Conservation (phyloP, 805 yeast genomes). For the Blastobotrys mokoenaii region DNA sequence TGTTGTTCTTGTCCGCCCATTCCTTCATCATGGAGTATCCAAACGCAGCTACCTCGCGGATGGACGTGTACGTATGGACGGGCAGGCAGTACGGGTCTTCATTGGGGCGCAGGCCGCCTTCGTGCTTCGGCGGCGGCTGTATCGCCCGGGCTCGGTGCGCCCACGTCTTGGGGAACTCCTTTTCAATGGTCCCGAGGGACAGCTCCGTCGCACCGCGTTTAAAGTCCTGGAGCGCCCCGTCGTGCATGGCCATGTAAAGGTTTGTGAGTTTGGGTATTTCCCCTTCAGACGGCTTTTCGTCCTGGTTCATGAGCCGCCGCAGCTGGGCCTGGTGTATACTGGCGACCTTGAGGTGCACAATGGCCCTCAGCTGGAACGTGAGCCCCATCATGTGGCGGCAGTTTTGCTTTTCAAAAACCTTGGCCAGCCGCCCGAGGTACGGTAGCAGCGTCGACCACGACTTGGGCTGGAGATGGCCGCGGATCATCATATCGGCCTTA, state of each 20-base stretch:
- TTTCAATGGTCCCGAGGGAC: slow-evolving; percentile 14
- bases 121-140: slow-evolving; percentile 16
- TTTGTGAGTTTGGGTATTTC: slow-evolving; percentile 5
- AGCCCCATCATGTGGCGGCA: slow-evolving; percentile 23
- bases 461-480: slow-evolving; percentile 22
- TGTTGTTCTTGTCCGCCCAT: slow-evolving; percentile 28
- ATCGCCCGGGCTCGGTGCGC: slow-evolving; percentile 8
- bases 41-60: slow-evolving; percentile 35
- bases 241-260: slow-evolving; percentile 11
- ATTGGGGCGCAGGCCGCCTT: slow-evolving; percentile 27
- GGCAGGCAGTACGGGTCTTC: slow-evolving; percentile 30
- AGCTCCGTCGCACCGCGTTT: slow-evolving; percentile 21
- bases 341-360: slow-evolving; percentile 22
- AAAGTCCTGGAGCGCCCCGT: slow-evolving; percentile 22
- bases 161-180: slow-evolving; percentile 19
- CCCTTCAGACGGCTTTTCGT: slow-evolving; percentile 2
- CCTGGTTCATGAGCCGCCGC: not conserved
- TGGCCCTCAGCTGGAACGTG: slow-evolving; percentile 26
- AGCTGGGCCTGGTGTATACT: not conserved
- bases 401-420: slow-evolving; percentile 18
- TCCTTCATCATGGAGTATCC: slow-evolving; percentile 28
- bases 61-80: slow-evolving; percentile 29
- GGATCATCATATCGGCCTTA: slow-evolving; percentile 23
- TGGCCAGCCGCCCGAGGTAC: slow-evolving; percentile 25
- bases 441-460: slow-evolving; percentile 32